Evolutionary conservation across 208 protist genomes (phyloP).

Genomic region (Trypanosoma platydactyli): DNA sequence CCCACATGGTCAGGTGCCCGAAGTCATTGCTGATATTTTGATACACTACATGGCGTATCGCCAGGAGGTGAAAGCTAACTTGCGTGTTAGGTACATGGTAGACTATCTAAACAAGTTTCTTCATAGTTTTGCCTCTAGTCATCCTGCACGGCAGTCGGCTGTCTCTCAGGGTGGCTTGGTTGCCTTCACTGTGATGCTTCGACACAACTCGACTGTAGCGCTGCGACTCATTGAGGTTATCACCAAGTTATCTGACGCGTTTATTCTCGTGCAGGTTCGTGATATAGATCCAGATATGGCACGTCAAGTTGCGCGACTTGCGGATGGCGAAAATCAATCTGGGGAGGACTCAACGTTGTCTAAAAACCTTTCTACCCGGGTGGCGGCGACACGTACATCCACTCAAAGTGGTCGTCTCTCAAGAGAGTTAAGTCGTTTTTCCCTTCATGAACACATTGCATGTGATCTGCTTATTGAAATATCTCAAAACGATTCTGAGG

Average conservation of each 20-base stretch:
- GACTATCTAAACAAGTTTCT: slow-evolving; percentile 78
- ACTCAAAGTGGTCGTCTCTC: slow-evolving; percentile 78
- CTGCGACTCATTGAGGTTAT: slow-evolving; percentile 57
- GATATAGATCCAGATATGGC: slow-evolving; percentile 85
- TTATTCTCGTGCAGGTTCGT: slow-evolving; percentile 71
- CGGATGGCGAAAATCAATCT: slow-evolving; percentile 2
- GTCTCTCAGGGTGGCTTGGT: slow-evolving; percentile 61
- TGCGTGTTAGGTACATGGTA: slow-evolving; percentile 44
- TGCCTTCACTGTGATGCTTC: slow-evolving; percentile 60
- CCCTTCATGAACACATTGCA: slow-evolving; percentile 81
- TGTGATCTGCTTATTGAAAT: slow-evolving; percentile 69
- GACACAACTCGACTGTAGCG: slow-evolving; percentile 34
- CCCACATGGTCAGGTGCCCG: slow-evolving; percentile 42
- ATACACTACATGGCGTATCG: slow-evolving; percentile 50
- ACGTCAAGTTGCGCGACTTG: slow-evolving; percentile 24
- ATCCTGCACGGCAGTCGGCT: slow-evolving; percentile 59
- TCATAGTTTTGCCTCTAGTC: slow-evolving; percentile 80
- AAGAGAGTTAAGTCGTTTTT: slow-evolving; percentile 80
- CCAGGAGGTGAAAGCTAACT: slow-evolving; percentile 20
- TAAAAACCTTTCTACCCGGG: slow-evolving; percentile 30
- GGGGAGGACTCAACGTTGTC: slow-evolving; percentile 24
- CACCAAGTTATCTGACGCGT: slow-evolving; percentile 68
- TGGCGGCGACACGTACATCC: slow-evolving; percentile 53
- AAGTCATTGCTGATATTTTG: slow-evolving; percentile 66
- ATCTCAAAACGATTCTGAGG: slow-evolving; percentile 31